Evolutionary conservation across 2,329 filamentous ascomycete genomes (phyloP).

Genomic region (Metarhizium robertsii): DNA sequence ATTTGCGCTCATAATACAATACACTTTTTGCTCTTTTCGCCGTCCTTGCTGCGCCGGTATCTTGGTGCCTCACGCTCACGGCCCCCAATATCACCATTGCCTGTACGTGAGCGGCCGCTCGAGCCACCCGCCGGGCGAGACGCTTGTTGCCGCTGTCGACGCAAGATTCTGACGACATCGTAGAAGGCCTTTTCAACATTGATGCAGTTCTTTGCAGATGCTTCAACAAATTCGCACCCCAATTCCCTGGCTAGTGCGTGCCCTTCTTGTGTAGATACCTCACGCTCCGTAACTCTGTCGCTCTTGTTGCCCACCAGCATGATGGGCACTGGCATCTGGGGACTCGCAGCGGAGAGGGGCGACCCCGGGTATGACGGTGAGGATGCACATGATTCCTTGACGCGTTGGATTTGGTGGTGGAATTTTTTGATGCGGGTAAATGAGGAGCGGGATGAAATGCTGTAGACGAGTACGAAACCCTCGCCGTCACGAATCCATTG

Average conservation of each 20-base stretch:
- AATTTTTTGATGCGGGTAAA: conserved; percentile 93
- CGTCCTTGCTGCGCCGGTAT: conserved; percentile 24
- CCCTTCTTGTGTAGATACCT: conserved; percentile 94
- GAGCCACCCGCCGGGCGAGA: conserved; percentile 27
- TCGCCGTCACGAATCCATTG: conserved; percentile 99
- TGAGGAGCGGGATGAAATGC: conserved; percentile 92
- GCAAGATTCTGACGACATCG: conserved; percentile 86
- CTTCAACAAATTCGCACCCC: conserved; percentile 93
- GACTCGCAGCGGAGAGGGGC: conserved; percentile 50
- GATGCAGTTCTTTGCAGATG: conserved; percentile 95
- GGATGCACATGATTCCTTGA: conserved; percentile 80
- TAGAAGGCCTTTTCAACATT: conserved; percentile 98
- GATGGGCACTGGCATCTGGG: conserved; percentile 70
- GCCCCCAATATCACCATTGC: conserved; percentile 25
- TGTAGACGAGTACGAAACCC: conserved; percentile 95
- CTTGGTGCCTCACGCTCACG: conserved; percentile 21
- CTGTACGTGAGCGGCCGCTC: conserved; percentile 27
- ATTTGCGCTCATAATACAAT: conserved; percentile 27
- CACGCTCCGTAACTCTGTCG: conserved; percentile 88
- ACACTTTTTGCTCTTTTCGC: conserved; percentile 28
- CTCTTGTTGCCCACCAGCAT: conserved; percentile 99
- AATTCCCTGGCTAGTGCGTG: conserved; percentile 84
- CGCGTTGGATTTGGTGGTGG: conserved; percentile 92
- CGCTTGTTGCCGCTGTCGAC: conserved; percentile 64
- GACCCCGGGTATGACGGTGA: conserved; percentile 72